A percentile compares a stretch with the other conserved stretches of the same genome.
These are phyloP conservation scores for Trichophyton rubrum DNA, from an alignment of 2,329 filamentous ascomycete genomes.

Conservation along the genomic window DNA sequence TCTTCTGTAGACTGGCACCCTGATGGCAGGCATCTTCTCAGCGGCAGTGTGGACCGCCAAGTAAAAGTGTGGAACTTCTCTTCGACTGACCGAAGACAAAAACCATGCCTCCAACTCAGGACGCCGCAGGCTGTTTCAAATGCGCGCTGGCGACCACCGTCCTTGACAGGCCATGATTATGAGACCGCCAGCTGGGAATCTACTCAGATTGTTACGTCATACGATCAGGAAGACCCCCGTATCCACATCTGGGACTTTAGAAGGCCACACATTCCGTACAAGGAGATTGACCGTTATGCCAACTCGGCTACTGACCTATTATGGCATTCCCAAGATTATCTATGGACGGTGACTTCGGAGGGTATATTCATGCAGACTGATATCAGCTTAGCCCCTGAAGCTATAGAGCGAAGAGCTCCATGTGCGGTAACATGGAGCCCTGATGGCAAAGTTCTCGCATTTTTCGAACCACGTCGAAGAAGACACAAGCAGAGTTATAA, in stretches of 20 bases:
- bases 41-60: slow-evolving; percentile 49
- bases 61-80: slow-evolving; percentile 55
- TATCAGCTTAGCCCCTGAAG: slow-evolving; percentile 46
- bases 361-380: slow-evolving; percentile 53
- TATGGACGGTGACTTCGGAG: slow-evolving; percentile 52
- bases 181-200: slow-evolving; percentile 45
- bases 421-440: slow-evolving; percentile 47
- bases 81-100: slow-evolving; percentile 43
- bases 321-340: slow-evolving; percentile 50
- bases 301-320: slow-evolving; percentile 47
- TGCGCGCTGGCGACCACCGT: slow-evolving; percentile 50
- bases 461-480: slow-evolving; percentile 40
- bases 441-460: slow-evolving; percentile 43
- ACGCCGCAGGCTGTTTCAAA: slow-evolving; percentile 51
- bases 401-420: slow-evolving; percentile 45
- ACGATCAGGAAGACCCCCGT: slow-evolving; percentile 48
- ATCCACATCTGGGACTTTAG: slow-evolving; percentile 55
- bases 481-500: slow-evolving; percentile 27
- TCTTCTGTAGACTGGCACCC: slow-evolving; percentile 56
- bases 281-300: slow-evolving; percentile 46
- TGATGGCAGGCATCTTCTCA: slow-evolving; percentile 52
- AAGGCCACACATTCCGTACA: slow-evolving; percentile 48
- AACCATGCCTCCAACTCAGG: slow-evolving; percentile 45
- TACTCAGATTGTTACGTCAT: slow-evolving; percentile 50
- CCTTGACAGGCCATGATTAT: slow-evolving; percentile 41